phyloP scores from a whole-genome alignment of 768 basidiomycete genomes.

The Mycena vulgaris region DNA sequence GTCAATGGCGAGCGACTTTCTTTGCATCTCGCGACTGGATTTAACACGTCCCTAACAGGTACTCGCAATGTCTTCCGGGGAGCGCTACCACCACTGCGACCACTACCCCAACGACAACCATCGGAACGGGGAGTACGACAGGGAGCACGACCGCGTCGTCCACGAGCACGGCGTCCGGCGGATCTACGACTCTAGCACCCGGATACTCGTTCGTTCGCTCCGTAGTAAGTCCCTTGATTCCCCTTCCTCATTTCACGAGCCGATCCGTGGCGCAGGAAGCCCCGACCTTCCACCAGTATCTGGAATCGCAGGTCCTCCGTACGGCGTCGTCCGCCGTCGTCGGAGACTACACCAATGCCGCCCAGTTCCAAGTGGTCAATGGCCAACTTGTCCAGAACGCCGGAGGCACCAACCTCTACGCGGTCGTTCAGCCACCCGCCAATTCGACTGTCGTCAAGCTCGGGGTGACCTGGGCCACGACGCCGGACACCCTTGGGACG shows the following conservation, averaged over 20 bases:
- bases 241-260: background rate
- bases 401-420: slow-evolving; percentile 62
- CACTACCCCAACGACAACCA: slow-evolving; percentile 28
- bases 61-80: slow-evolving; percentile 32
- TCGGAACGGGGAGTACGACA: slow-evolving; percentile 37
- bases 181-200: slow-evolving; percentile 61
- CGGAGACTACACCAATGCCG: slow-evolving; percentile 64
- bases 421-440: slow-evolving; percentile 62
- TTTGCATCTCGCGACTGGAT: background rate
- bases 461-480: slow-evolving; percentile 63
- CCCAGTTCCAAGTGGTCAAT: slow-evolving; percentile 69
- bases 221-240: slow-evolving; percentile 54
- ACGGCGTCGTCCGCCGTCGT: slow-evolving; percentile 66
- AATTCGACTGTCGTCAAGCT: slow-evolving; percentile 65
- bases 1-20: slow-evolving; percentile 1
- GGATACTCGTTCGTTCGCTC: slow-evolving; percentile 72
- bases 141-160: slow-evolving; percentile 36
- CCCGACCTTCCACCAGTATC: slow-evolving; percentile 75
- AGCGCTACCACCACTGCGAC: slow-evolving; percentile 45
- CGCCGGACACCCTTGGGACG: slow-evolving; percentile 62
- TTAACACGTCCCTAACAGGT: slow-evolving; percentile 2
- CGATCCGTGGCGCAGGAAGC: slow-evolving; percentile 54
- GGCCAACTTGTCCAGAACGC: slow-evolving; percentile 72
- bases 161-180: slow-evolving; percentile 50
- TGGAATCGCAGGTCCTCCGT: slow-evolving; percentile 63